Evolutionary conservation across 139 green algal genomes (phyloP), one percentile per base, ranked within the genome.

Genomic region (Choricystis sp.): DNA sequence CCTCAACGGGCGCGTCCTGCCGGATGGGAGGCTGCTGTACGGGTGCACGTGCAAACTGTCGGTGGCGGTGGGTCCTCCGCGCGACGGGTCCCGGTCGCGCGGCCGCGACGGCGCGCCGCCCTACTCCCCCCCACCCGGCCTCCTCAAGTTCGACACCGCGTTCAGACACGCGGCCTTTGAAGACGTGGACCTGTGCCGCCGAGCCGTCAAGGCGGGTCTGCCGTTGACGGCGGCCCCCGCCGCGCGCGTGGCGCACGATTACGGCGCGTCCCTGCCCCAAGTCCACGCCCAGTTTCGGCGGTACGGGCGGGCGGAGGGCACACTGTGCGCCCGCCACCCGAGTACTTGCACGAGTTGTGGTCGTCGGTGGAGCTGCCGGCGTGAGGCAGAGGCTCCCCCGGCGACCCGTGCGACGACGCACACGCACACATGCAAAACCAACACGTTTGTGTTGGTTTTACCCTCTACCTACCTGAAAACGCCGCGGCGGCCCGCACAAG

Each of bases 11-110:
- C 48, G 59, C 27, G n/a, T 58, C 48, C 49, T 71, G 59, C n/a
- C n/a, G 3, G 66, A 71, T 23, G 48, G 66, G 2, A 48, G 29
- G n/a, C 27, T 71, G 26, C 49, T 71, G 59, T 71, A 71, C 49
- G 66, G 48, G 26, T 66, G 59, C 48, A 66, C 66, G 21, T 71
- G 66, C 66, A 71, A 71, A 48, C 26, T 71, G 1, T 65, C 57
- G 40, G 40, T 71, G 27, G 63, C 31, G 14, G 16, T 66, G 2
- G 48, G 25, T 30, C 40, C 40, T 16, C 9, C 9, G 9, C 40
- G 40, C 40, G 40, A 16, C 40, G 40, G 40, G 9, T 9, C n/a
- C 40, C 9, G 40, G 9, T 9, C 40, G 16, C 9, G 40, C 40
- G 9, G 40, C 40, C 9, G 40, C 40, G 40, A 52, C 40, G 9